Percentiles rank a stretch among this genome's conserved stretches.
Evolutionary conservation across 805 yeast genomes (phyloP).

Genomic region (Pichia heedii): DNA sequence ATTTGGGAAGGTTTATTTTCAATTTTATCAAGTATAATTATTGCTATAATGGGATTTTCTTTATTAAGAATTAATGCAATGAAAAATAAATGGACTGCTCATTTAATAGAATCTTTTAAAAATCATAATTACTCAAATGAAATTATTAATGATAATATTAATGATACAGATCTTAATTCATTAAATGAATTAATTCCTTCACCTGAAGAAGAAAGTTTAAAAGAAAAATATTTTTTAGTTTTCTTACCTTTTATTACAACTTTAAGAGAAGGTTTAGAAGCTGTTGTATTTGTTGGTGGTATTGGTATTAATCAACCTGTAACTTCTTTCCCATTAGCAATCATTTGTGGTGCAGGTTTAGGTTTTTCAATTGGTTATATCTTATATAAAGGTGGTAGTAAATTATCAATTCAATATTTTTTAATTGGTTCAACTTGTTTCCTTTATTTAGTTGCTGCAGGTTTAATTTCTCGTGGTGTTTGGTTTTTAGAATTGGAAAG

Average conservation of each 20-base stretch:
- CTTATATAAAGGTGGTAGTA: conserved; percentile 72
- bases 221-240: conserved; percentile 58
- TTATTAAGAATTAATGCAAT: conserved; percentile 71
- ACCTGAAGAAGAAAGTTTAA: conserved; percentile 22
- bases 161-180: conserved; percentile 9
- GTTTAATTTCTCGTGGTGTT: conserved; percentile 75
- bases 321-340: conserved; percentile 56
- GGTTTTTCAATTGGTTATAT: conserved; percentile 59
- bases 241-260: conserved; percentile 80
- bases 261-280: conserved; percentile 83
- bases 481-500: conserved; percentile 83
- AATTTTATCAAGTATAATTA: conserved; percentile 65
- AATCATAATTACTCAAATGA: conserved; percentile 3
- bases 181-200: conserved; percentile 28
- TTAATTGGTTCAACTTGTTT: conserved; percentile 70
- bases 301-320: conserved; percentile 68
- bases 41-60: conserved; percentile 81
- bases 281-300: conserved; percentile 87
- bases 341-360: conserved; percentile 43
- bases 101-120: conserved; percentile 27
- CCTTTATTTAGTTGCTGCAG: conserved; percentile 78
- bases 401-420: conserved; percentile 66
- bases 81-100: conserved; percentile 73
- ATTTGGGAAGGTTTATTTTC: conserved; percentile 85
- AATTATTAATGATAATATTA: background rate